Evolutionary conservation across 805 yeast species (phyloP), one percentile per base, ranked within the genome.

Genomic region (Sugiyamaella americana): DNA sequence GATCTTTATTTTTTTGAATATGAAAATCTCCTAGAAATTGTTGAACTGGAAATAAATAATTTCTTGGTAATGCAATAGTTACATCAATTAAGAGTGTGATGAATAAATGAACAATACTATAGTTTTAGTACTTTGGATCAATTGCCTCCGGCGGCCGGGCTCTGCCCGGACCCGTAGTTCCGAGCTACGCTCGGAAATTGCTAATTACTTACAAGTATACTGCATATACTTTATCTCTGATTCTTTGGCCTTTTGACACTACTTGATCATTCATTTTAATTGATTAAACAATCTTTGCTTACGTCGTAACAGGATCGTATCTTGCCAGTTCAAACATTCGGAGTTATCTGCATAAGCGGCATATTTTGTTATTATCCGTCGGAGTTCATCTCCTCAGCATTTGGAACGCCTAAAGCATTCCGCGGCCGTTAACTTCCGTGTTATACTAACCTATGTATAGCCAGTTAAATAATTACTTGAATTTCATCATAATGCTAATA

Each of bases 1-100:
- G 80, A 63, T 91, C 98, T 44, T 83, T 77, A 67, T 88, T 87
- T 16, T 63, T 53, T 2, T 61, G 34, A 18, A 85, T 65, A 58
- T 93, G 96, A 65, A 78, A 79, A 2, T 69, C 66, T 13, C 80
- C 66, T 13, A 86, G 56, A 1, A 29, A 35, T 29, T 65, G 62
- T 53, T 87, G 87, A 37, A 81, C 48, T 4, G 61, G 61, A 18
- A 73, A 63, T 52, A 70, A 74, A 57, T 69, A 73, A 20, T 66
- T 56, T 5, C 58, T 52, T 0, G 94, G 93, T 16, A 88, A 64
- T 3, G 82, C 81, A 41, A 86, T 74, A 1, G 83, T 71, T 10
- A 88, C 76, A 61, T 89, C 98, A 45, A 91, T 75, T 36, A 84
- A 62, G 2, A 86, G 49, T 0, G 96, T 83, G 58, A 87, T 77